phyloP scores from a whole-genome alignment of 108 stramenopile species.

The Pseudonitzschia multiseries region DNA sequence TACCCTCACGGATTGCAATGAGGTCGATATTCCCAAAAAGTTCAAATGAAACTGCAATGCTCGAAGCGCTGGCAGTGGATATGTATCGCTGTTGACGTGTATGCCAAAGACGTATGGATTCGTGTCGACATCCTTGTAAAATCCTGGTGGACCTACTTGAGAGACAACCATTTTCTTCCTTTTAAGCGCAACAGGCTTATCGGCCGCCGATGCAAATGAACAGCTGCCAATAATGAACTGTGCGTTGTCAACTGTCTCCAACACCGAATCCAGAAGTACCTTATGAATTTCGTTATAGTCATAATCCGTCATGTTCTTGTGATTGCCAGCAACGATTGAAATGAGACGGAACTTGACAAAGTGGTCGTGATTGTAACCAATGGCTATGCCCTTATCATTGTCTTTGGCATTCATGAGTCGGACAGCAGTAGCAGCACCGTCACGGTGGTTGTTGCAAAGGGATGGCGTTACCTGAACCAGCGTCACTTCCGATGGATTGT shows the following conservation, averaged over 20 bases:
- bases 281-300: slow-evolving; percentile 35
- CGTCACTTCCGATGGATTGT: slow-evolving; percentile 14
- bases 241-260: slow-evolving; percentile 25
- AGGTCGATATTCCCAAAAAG: neutral
- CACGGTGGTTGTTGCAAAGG: slow-evolving; percentile 32
- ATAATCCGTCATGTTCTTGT: slow-evolving; percentile 8
- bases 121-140: slow-evolving; percentile 25
- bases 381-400: slow-evolving; percentile 37
- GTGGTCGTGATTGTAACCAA: slow-evolving; percentile 43
- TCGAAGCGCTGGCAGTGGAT: slow-evolving; percentile 36
- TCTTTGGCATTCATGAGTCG: slow-evolving; percentile 42
- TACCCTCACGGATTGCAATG: slow-evolving; percentile 36
- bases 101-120: slow-evolving; percentile 63
- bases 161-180: slow-evolving; percentile 42
- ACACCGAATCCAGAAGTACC: slow-evolving; percentile 16
- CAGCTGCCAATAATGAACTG: slow-evolving; percentile 56
- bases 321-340: slow-evolving; percentile 47
- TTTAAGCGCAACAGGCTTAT: slow-evolving; percentile 36
- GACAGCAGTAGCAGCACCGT: slow-evolving; percentile 46
- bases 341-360: slow-evolving; percentile 50
- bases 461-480: slow-evolving; percentile 39
- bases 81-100: slow-evolving; percentile 50
- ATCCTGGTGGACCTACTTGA: slow-evolving; percentile 57
- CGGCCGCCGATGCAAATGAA: slow-evolving; percentile 28
- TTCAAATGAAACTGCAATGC: slow-evolving; percentile 32